Evolutionary conservation across 2,329 filamentous ascomycete species (phyloP).

Genomic region (Achaetomium macrosporum): DNA sequence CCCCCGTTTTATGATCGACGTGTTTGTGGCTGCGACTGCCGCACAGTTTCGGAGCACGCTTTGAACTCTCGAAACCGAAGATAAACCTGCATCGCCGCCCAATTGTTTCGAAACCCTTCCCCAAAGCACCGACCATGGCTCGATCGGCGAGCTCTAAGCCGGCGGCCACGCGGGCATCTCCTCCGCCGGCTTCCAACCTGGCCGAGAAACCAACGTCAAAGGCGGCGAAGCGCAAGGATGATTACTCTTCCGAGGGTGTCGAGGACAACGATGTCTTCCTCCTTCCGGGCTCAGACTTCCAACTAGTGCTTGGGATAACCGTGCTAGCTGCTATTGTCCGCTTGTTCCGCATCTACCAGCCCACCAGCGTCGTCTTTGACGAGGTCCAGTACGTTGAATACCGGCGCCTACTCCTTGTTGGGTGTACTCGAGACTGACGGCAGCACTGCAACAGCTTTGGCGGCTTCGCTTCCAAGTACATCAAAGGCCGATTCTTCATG

Average conservation of each 20-base stretch:
- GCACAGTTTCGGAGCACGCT: constrained; percentile 4
- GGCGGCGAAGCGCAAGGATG: constrained; percentile 33
- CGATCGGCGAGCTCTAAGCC: constrained; percentile 35
- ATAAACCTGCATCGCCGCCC: background rate
- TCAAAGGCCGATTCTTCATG: constrained; percentile 99
- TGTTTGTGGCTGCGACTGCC: constrained; percentile 14
- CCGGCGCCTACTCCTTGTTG: constrained; percentile 1
- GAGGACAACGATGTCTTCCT: constrained; percentile 88
- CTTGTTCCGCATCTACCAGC: constrained; percentile 93
- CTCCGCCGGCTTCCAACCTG: constrained; percentile 13
- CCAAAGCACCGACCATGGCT: constrained; percentile 30
- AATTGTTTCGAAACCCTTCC: background rate
- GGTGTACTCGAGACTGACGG: constrained; percentile 17
- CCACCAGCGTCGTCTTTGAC: constrained; percentile 94
- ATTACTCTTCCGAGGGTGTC: constrained; percentile 74
- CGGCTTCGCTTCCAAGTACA: constrained; percentile 97
- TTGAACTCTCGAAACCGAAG: background rate
- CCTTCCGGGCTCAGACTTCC: constrained; percentile 77
- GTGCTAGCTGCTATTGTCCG: constrained; percentile 72
- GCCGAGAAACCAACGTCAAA: constrained; percentile 25
- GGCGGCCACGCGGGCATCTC: constrained; percentile 25
- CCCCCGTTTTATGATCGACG: constrained; percentile 19
- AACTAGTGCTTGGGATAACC: constrained; percentile 66
- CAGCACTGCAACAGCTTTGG: constrained; percentile 63
- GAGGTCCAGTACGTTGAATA: constrained; percentile 83